Percentiles rank a stretch among this genome's conserved stretches.
phyloP scores from a whole-genome alignment of 1,139 yeast genomes.

The Taiozyma sp. region DNA sequence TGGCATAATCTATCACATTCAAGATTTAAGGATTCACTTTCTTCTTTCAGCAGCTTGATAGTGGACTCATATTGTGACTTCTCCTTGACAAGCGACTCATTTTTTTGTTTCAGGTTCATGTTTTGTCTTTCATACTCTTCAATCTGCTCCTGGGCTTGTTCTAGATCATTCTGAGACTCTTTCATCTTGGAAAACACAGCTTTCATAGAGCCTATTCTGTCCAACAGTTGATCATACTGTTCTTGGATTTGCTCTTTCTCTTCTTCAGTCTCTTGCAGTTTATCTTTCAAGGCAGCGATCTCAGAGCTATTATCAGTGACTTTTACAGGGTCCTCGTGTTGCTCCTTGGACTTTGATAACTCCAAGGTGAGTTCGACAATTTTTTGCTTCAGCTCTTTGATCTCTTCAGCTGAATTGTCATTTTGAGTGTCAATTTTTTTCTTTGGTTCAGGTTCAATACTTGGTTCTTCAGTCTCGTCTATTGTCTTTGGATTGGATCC shows the following conservation, averaged over 20 bases:
- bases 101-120: conserved; percentile 28
- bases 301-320: conserved; percentile 11
- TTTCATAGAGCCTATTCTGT: conserved; percentile 77
- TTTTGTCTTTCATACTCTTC: conserved; percentile 33
- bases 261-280: conserved; percentile 36
- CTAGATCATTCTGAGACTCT: conserved; percentile 68
- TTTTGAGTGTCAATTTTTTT: conserved; percentile 5
- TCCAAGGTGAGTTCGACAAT: conserved; percentile 24
- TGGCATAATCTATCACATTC: conserved; percentile 64
- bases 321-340: not conserved
- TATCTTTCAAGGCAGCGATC: conserved; percentile 26
- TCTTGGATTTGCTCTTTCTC: conserved; percentile 68
- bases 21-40: conserved; percentile 50
- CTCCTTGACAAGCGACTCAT: conserved; percentile 25
- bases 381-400: conserved; percentile 19
- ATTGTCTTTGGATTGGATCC: conserved; percentile 3
- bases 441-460: conserved; percentile 1
- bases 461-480: conserved; percentile 2
- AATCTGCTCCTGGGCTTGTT: conserved; percentile 44
- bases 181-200: conserved; percentile 71
- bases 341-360: conserved; percentile 12
- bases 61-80: conserved; percentile 30
- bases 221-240: conserved; percentile 71
- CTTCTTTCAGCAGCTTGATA: conserved; percentile 41
- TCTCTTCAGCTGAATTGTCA: conserved; percentile 1